Percentiles rank a stretch among this genome's conserved stretches.
Evolutionary conservation across 192 early-diverging fungal species (phyloP).

Genomic region (Coemansia furcata): DNA sequence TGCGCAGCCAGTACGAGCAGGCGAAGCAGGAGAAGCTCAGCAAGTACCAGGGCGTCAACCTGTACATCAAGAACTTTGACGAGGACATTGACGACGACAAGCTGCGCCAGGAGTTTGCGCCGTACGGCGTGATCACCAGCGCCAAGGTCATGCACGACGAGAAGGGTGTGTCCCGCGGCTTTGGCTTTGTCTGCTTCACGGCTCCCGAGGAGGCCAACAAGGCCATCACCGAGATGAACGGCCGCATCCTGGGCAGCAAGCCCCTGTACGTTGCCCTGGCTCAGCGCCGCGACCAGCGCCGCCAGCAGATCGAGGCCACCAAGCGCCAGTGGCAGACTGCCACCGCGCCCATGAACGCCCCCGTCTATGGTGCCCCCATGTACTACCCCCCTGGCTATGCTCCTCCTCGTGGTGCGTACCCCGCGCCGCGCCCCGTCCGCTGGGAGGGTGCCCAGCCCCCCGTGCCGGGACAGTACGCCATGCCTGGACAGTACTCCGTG

Average conservation of each 20-base stretch:
- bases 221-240: conserved; percentile 99
- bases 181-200: conserved; percentile 99
- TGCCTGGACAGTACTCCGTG: conserved; percentile 48
- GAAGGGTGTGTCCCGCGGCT: conserved; percentile 81
- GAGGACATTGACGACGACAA: conserved; percentile 95
- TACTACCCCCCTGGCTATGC: conserved; percentile 61
- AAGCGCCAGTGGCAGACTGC: conserved; percentile 77
- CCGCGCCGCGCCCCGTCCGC: conserved; percentile 55
- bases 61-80: conserved; percentile 99
- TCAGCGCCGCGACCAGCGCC: conserved; percentile 96
- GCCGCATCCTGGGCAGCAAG: conserved; percentile 89
- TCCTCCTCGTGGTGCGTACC: conserved; percentile 56
- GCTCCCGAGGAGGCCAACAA: conserved; percentile 97
- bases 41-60: conserved; percentile 99
- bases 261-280: conserved; percentile 98
- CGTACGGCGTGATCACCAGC: conserved; percentile 93
- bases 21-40: conserved; percentile 91
- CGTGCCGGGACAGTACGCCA: conserved; percentile 50
- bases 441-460: conserved; percentile 56
- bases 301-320: conserved; percentile 94
- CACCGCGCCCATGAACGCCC: conserved; percentile 41
- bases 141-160: conserved; percentile 99
- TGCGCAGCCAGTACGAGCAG: conserved; percentile 93
- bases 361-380: conserved; percentile 57
- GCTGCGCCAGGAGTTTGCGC: conserved; percentile 93